Evolutionary conservation across 139 green algal species (phyloP).

Genomic region (Coelastrella sp.): DNA sequence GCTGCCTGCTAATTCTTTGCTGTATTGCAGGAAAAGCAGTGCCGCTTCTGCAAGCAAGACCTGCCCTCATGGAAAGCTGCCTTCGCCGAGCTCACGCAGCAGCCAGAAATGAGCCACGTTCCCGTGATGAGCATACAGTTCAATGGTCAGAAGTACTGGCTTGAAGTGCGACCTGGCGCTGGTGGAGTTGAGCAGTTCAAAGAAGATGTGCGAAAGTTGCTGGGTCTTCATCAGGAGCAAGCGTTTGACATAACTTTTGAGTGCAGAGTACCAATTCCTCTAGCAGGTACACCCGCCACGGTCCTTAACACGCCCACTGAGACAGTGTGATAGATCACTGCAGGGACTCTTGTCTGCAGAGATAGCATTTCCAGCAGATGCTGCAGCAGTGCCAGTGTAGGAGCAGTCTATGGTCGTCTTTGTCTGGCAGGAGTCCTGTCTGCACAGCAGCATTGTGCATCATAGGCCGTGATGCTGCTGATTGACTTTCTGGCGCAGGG

Average conservation of each 20-base stretch:
- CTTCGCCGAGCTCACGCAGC: slow-evolving; percentile 26
- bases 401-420: too few relatives aligned
- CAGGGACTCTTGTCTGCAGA: too few relatives aligned
- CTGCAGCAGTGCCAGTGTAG: too few relatives aligned
- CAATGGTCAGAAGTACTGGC: slow-evolving; percentile 34
- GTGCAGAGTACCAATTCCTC: slow-evolving; percentile 47
- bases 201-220: slow-evolving; percentile 49
- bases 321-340: too few relatives aligned
- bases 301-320: too few relatives aligned
- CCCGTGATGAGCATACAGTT: slow-evolving; percentile 58
- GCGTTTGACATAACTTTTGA: slow-evolving; percentile 59
- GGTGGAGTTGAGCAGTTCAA: slow-evolving; percentile 53
- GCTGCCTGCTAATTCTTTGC: too few relatives aligned
- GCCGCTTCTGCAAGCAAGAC: slow-evolving; percentile 52
- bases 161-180: slow-evolving; percentile 40
- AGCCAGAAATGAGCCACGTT: neutral
- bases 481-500: too few relatives aligned
- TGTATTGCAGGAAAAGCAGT: slow-evolving; percentile 57
- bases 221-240: slow-evolving; percentile 45
- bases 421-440: too few relatives aligned
- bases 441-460: too few relatives aligned
- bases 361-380: too few relatives aligned
- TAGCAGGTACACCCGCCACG: neutral
- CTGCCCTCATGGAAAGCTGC: slow-evolving; percentile 50
- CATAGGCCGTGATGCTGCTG: neutral